Evolutionary conservation across 805 yeast genomes (phyloP), one percentile per base, ranked within the genome.

Genomic region (Metschnikowia lunata): DNA sequence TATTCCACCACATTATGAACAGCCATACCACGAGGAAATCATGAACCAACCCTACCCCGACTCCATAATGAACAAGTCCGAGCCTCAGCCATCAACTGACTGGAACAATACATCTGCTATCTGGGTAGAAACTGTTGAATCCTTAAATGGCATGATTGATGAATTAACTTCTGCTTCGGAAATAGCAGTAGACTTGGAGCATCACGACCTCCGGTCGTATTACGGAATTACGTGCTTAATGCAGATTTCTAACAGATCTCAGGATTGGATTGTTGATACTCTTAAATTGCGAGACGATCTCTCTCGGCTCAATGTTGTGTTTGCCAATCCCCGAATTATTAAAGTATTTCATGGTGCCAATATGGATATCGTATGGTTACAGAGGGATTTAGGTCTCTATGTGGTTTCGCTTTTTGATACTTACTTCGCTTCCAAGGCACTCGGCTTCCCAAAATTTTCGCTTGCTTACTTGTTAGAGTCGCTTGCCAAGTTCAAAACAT

Each of bases 281-380:
- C 66, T 93, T 29, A 79, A 80, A 1, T 72, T 93, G 30, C 71
- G 97, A 45, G 87, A 85, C 33, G 86, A 87, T 47, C 67, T 93
- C 39, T 68, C 74, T 38, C 63, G 64, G 0, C 67, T 93, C 44
- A 93, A 93, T 65, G 71, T 67, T 36, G 78, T 91, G 1, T 88
- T 91, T 51, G 76, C 97, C 2, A 71, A 93, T 63, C 97, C 98
- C 0, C 54, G 66, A 6, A 82, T 91, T 29, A 70, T 88, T 27
- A 93, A 93, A 60, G 95, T 93, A 1, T 80, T 93, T 52, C 99
- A 93, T 62, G 99, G 99, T 48, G 96, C 99, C 0, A 83, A 80
- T 54, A 89, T 88, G 96, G 99, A 93, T 71, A 85, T 93, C 4
- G 82, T 88, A 36, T 93, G 99, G 99, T 71, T 93, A 30, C 99